Evolutionary conservation across 345 rosid genomes (phyloP).

Genomic region (Gynandropsis gynandra): DNA sequence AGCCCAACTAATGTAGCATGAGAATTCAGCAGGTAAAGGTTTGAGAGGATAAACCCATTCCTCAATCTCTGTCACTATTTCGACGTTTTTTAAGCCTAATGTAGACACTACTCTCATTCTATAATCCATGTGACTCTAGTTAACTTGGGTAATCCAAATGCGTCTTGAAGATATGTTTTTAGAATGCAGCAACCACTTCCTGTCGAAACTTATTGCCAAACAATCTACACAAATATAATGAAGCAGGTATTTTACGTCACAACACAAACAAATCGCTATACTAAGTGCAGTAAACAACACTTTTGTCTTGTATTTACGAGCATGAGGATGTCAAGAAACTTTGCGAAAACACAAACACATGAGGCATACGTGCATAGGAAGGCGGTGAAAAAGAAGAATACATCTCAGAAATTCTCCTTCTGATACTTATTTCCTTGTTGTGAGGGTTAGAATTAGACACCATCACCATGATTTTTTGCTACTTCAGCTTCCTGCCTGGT

Average conservation of each 20-base stretch:
- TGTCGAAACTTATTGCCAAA: neutral
- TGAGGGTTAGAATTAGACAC: constrained; percentile 45
- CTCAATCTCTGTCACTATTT: neutral
- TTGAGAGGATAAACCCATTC: too few relatives aligned
- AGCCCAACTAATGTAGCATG: too few relatives aligned
- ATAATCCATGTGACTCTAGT: neutral
- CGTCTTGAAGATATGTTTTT: neutral
- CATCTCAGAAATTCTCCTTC: constrained; percentile 70
- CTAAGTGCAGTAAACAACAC: neutral
- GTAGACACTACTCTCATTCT: neutral
- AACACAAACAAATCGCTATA: neutral
- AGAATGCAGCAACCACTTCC: neutral
- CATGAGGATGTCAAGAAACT: neutral
- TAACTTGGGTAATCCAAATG: neutral
- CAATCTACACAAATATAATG: constrained; percentile 6
- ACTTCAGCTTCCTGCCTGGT: constrained; percentile 7
- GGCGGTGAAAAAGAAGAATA: constrained; percentile 24
- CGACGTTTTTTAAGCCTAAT: too few relatives aligned
- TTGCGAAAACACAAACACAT: neutral
- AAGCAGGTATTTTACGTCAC: neutral
- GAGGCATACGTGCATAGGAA: constrained; percentile 1
- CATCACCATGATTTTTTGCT: constrained; percentile 35
- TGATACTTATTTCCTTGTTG: constrained; percentile 54
- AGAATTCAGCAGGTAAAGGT: too few relatives aligned
- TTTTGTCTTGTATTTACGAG: neutral